A percentile compares a stretch with the other conserved stretches of the same genome.
These are phyloP conservation scores for Hypomyces perniciosus DNA, from an alignment of 2,329 filamentous ascomycete species.

Conservation along the genomic window DNA sequence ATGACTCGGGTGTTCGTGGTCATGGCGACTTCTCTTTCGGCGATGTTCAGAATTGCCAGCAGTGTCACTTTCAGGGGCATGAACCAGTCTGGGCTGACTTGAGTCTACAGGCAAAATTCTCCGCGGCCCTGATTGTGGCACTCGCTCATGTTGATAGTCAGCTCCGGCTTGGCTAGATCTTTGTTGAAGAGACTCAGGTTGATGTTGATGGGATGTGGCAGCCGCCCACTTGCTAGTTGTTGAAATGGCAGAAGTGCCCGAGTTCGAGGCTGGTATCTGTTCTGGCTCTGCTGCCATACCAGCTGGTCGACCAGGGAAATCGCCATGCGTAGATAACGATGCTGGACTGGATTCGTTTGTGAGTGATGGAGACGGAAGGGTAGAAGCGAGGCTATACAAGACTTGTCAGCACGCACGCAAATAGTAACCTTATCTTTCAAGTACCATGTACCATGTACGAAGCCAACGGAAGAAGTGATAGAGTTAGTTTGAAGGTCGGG, in stretches of 20 bases:
- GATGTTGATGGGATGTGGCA: not conserved
- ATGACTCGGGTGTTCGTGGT: not conserved
- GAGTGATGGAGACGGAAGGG: constrained; percentile 56
- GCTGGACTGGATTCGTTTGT: constrained; percentile 54
- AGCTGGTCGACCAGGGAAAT: not conserved
- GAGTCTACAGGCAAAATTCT: not conserved
- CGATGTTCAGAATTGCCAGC: not conserved
- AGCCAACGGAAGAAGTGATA: not conserved
- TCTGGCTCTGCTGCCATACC: not conserved
- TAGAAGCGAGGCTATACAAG: constrained; percentile 18
- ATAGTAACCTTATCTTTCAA: too few species aligned
- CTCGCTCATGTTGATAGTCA: not conserved
- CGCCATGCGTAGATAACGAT: not conserved
- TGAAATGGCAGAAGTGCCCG: not conserved
- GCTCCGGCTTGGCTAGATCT: not conserved
- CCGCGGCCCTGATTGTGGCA: not conserved
- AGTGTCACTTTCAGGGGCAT: not conserved
- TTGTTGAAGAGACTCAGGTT: not conserved
- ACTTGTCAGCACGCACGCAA: not conserved
- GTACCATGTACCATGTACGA: too few species aligned
- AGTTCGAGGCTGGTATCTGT: not conserved
- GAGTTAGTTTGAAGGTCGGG: not conserved
- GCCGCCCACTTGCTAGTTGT: not conserved
- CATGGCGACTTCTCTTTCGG: not conserved
- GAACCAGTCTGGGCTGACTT: not conserved